Conservation (phyloP, 495 filamentous ascomycete genomes). For the Penicillium crystallinum region DNA sequence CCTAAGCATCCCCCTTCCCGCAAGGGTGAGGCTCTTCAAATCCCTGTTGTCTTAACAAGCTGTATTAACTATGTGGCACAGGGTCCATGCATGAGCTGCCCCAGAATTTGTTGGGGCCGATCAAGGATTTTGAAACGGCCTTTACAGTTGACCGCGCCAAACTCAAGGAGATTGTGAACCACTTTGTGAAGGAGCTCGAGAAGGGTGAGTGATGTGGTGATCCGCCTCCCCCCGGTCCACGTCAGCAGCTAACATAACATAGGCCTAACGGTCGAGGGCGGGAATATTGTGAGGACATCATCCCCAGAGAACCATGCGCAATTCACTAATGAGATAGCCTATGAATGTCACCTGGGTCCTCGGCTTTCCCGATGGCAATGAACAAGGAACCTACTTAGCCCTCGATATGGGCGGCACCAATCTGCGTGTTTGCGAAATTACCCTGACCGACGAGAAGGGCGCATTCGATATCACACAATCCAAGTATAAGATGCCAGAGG, state of each 20-base stretch:
- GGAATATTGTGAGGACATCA: slow-evolving; percentile 71
- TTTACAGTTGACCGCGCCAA: slow-evolving; percentile 76
- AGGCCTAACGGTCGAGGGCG: slow-evolving; percentile 83
- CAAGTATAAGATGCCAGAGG: slow-evolving; percentile 95
- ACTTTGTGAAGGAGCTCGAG: slow-evolving; percentile 82
- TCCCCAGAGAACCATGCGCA: background rate
- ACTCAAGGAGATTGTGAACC: slow-evolving; percentile 82
- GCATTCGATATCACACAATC: slow-evolving; percentile 99
- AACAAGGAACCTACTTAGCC: slow-evolving; percentile 87
- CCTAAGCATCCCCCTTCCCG: slow-evolving; percentile 69
- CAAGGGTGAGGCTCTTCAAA: slow-evolving; percentile 55
- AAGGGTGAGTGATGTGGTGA: slow-evolving; percentile 57
- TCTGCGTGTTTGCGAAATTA: slow-evolving; percentile 94
- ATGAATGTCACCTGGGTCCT: slow-evolving; percentile 99
- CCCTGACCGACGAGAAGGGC: slow-evolving; percentile 81
- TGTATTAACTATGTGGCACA: slow-evolving; percentile 32
- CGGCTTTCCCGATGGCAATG: slow-evolving; percentile 82
- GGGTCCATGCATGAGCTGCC: slow-evolving; percentile 79
- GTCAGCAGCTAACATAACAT: slow-evolving; percentile 9
- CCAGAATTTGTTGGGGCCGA: slow-evolving; percentile 76
- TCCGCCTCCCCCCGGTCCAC: background rate
- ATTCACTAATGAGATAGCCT: slow-evolving; percentile 50
- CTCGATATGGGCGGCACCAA: slow-evolving; percentile 99
- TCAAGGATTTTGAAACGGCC: slow-evolving; percentile 76
- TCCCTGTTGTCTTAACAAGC: slow-evolving; percentile 17